Evolutionary conservation across 352 stramenopile genomes (phyloP), one percentile per base, ranked within the genome.

Genomic region (Phytopythium vexans): DNA sequence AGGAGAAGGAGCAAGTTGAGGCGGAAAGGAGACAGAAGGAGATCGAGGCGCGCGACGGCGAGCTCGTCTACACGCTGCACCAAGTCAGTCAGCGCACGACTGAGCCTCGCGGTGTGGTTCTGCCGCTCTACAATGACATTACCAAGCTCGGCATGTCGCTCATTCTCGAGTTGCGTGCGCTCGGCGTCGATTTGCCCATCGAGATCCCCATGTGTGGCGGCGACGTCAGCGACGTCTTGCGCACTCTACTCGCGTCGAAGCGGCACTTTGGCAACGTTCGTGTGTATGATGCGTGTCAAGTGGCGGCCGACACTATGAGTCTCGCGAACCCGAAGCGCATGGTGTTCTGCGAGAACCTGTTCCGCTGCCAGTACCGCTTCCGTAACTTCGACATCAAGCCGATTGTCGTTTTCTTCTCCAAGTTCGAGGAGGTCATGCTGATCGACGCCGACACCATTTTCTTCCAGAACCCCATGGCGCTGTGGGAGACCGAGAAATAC

Each of bases 391-490:
- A 82, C 32, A 67, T 89, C 49, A 85, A 85, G 58, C 32, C 83
- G 41, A 55, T 89, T n/a, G 58, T 75, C n/a, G 42, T 91, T 38
- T 46, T 79, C 11, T 83, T 77, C 53, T 88, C 77, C 8, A 66
- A 65, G 14, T 91, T 91, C 36, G 60, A 79, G 32, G 70, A 91
- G 56, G 44, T 91, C 38, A 86, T 91, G 77, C 53, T 91, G 43
- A 46, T 91, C 41, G 80, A 88, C 60, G 77, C 77, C 8, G 75
- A 91, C 52, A 72, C 66, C 8, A 53, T 86, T 9, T 88, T 86
- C 46, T 69, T 91, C 31, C 60, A 82, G 21, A 80, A 68, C 56
- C 80, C 75, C 39, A 79, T 72, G 63, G 52, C 49, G 47, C 60
- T 89, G 0, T 88, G 77, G 75, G 69, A 86, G 0, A 63, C 68